Base-by-base conservation (phyloP, 2,329 filamentous ascomycete species). In the Pseudocercospora eumusae region DNA sequence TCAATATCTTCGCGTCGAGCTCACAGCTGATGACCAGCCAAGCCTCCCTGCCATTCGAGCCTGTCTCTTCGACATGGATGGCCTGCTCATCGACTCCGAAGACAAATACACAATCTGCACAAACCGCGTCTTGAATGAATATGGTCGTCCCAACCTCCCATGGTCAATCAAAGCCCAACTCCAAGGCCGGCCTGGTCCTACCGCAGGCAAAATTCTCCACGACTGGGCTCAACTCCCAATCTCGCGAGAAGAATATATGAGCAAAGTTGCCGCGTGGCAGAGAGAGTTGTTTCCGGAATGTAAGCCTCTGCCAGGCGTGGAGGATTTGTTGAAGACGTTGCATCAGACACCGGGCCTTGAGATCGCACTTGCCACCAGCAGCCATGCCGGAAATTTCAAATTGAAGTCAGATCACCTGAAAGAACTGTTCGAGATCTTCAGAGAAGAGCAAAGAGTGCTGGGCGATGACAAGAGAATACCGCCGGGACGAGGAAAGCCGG, bases 51-150 rank as follows among this genome's bases (percentile, higher is more conserved):
- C 89, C 52, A 83, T 98, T 62, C 86, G 92, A 69, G 95, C 93
- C 69, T 97, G 93, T 77, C 88, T 99, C 67, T 98, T 99, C 76
- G 95, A 99, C 81, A 97, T 98, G 93, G 95, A 99, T 77, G 95
- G 95, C 64, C 88, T 99, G 36, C 86, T 99, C 20, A 90, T 99
- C 74, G 88, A 98, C 78, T 92, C 91, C 33, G 95, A 98, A 81
- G 95, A 98, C 73, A 81, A 86, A 62, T 98, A 98, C 81, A 95
- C 92, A 0, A 75, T 85, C 25, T 89, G 90, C 77, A 89, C 92
- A 64, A 97, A 99, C 78, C 81, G 86, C 23, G 84, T 98, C 40
- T 87, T 99, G 42, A 81, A 83, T 60, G 87, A 89, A 73, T 91
- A 95, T 76, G 84, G 83, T 71, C 86, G 86, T 55, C 89, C 91